A percentile compares a stretch with the other conserved stretches of the same genome.
Conservation (phyloP, 805 yeast genomes). For the Kuraishia borneana region DNA sequence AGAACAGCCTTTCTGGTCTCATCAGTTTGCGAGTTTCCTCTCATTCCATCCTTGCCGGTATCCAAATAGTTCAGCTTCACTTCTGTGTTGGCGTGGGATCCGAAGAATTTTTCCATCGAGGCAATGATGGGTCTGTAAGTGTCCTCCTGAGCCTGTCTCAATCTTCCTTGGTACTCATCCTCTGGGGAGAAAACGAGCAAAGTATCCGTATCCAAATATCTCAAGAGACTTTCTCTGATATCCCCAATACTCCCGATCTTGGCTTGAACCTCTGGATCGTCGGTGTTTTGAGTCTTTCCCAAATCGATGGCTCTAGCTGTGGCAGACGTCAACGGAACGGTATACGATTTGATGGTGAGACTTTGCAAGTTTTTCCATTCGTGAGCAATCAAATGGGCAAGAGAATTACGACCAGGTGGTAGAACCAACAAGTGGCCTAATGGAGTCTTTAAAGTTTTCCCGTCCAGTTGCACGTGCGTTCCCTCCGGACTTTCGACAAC, state of each 20-base stretch:
- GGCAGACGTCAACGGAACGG: constrained; percentile 80
- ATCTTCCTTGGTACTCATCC: constrained; percentile 71
- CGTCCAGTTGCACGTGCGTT: constrained; percentile 54
- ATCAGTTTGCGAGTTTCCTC: constrained; percentile 65
- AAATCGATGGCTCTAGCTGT: constrained; percentile 83
- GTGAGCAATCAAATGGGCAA: constrained; percentile 69
- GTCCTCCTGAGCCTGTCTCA: constrained; percentile 73
- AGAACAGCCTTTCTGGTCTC: constrained; percentile 51
- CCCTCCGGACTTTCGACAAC: constrained; percentile 19
- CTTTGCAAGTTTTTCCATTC: constrained; percentile 79
- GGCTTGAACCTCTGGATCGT: constrained; percentile 36
- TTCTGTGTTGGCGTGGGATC: constrained; percentile 22
- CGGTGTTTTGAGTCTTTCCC: constrained; percentile 23
- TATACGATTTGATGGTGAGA: constrained; percentile 59
- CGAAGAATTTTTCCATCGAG: constrained; percentile 51
- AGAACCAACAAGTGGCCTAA: constrained; percentile 59
- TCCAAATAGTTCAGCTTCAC: constrained; percentile 52
- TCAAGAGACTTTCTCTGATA: constrained; percentile 49
- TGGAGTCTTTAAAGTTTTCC: constrained; percentile 76
- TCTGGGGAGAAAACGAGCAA: constrained; percentile 74
- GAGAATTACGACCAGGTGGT: constrained; percentile 43
- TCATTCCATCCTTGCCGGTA: constrained; percentile 69
- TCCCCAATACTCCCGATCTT: constrained; percentile 53
- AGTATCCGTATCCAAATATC: constrained; percentile 92
- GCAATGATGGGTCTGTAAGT: constrained; percentile 64